Conservation (phyloP, 2,329 filamentous ascomycete genomes). For the Exophiala xenobiotica region DNA sequence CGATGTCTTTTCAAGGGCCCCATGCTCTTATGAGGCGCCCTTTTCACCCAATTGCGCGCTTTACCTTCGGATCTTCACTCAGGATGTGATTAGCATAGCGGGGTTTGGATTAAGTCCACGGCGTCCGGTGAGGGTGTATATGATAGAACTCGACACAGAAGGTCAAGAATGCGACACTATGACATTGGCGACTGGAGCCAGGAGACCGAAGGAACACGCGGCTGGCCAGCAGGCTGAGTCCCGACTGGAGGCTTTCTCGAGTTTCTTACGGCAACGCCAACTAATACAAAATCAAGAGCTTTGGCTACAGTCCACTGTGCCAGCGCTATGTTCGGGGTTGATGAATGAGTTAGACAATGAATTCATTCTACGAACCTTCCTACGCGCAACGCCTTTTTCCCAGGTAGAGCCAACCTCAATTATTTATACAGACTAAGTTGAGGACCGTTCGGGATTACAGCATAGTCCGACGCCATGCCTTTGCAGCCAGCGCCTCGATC, state of each 20-base stretch:
- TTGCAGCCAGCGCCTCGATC: constrained; percentile 78
- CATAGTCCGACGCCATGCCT: constrained; percentile 89
- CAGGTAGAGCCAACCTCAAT: not conserved
- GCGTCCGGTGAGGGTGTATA: constrained; percentile 19
- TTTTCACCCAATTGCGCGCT: constrained; percentile 2
- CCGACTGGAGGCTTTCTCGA: no score
- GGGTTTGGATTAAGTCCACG: constrained; percentile 17
- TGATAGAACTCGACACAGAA: constrained; percentile 12
- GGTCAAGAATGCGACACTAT: not conserved
- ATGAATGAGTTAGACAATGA: not conserved
- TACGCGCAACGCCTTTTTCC: not conserved
- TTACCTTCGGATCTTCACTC: constrained; percentile 24
- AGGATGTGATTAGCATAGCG: constrained; percentile 25
- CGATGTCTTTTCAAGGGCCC: no score
- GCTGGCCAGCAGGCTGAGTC: no score
- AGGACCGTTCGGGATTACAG: constrained; percentile 54
- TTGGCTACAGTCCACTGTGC: not conserved
- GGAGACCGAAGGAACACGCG: no score
- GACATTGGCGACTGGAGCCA: not conserved
- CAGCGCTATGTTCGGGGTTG: not conserved
- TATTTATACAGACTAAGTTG: constrained; percentile 8
- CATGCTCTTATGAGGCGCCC: not conserved
- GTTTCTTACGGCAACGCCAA: no score
- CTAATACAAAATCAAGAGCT: no score
- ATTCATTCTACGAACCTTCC: not conserved